Percentiles rank a stretch among this genome's conserved stretches.
phyloP scores from a whole-genome alignment of 345 rosid genomes.

The Lenwebbia sp. region DNA sequence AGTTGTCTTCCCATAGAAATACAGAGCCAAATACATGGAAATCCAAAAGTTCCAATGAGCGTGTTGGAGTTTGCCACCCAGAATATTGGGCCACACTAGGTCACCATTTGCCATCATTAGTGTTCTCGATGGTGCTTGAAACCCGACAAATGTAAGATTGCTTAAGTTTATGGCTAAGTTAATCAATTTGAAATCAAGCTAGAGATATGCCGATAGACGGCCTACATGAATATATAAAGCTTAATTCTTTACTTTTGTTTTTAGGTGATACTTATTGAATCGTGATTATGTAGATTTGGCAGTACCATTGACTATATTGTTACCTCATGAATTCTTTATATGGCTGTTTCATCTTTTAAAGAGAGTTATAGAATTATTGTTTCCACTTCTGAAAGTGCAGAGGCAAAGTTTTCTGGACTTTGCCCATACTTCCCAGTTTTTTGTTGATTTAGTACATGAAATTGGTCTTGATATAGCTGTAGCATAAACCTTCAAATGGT shows the following conservation, averaged over 20 bases:
- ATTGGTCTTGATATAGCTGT: neutral
- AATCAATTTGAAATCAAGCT: neutral
- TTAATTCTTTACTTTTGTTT: neutral
- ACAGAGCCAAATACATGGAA: neutral
- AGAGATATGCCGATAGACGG: neutral
- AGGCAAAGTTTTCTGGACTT: neutral
- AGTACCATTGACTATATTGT: neutral
- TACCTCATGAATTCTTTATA: neutral
- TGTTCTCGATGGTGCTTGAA: neutral
- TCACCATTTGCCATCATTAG: neutral
- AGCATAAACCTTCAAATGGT: neutral
- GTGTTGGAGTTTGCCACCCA: neutral
- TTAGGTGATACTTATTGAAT: neutral
- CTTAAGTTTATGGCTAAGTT: neutral
- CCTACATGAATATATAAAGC: neutral
- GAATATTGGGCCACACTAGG: neutral
- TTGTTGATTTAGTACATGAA: neutral
- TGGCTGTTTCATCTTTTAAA: neutral
- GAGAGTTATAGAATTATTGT: neutral
- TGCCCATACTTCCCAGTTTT: neutral
- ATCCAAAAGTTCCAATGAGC: neutral
- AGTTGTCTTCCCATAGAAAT: neutral
- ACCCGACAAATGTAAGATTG: neutral
- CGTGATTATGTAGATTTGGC: neutral
- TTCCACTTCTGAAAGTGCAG: neutral